Conservation (phyloP, 148 eudicot genomes). For the Arctostaphylos glauca region DNA sequence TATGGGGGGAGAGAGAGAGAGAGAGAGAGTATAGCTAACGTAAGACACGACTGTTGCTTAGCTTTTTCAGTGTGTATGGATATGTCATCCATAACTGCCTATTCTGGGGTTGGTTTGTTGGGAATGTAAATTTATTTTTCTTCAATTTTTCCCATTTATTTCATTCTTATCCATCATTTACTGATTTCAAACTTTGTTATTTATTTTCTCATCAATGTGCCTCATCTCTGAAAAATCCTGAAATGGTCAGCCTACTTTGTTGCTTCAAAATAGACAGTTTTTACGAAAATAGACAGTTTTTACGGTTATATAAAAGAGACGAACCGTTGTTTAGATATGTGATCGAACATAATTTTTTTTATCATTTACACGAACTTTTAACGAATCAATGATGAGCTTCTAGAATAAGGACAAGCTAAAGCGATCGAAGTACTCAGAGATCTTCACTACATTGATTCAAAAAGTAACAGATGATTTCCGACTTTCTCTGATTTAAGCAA, state of each 20-base stretch:
- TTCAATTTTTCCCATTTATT: background rate
- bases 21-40: background rate
- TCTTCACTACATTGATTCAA: too few species aligned
- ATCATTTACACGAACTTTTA: too few species aligned
- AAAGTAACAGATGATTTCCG: too few species aligned
- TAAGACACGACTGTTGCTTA: too few species aligned
- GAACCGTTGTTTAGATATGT: too few species aligned
- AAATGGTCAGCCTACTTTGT: background rate
- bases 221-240: background rate
- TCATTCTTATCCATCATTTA: background rate
- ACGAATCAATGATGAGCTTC: too few species aligned
- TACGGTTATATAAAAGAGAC: too few species aligned
- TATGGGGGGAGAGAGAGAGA: background rate
- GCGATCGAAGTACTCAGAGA: too few species aligned
- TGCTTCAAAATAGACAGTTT: background rate
- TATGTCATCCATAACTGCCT: constrained; percentile 3
- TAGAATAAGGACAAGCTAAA: too few species aligned
- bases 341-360: too few species aligned
- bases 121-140: background rate
- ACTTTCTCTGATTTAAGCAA: too few species aligned
- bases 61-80: background rate
- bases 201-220: background rate
- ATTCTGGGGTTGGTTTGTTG: constrained; percentile 3
- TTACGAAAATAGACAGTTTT: too few species aligned
- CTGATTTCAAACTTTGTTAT: background rate